Evolutionary conservation across 106 monocot species (phyloP).

Genomic region (Phalaenopsis equestris): DNA sequence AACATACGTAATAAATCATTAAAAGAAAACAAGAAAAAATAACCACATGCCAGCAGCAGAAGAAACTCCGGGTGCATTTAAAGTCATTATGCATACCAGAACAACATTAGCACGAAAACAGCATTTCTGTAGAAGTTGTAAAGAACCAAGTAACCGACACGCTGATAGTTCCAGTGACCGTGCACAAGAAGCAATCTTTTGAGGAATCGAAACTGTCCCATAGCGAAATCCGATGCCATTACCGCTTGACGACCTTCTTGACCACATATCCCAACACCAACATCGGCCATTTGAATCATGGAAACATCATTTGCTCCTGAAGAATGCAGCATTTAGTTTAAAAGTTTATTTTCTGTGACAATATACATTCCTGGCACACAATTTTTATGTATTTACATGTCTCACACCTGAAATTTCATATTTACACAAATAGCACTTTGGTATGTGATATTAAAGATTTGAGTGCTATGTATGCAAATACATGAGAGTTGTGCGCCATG

Average conservation of each 20-base stretch:
- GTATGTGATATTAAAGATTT: too few species aligned
- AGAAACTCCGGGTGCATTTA: background rate
- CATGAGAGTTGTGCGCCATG: too few species aligned
- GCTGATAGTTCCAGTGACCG: slow-evolving; percentile 99
- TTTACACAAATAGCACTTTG: too few species aligned
- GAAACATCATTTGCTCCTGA: slow-evolving; percentile 99
- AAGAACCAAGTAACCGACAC: slow-evolving; percentile 82
- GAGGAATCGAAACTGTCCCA: slow-evolving; percentile 93
- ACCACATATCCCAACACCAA: slow-evolving; percentile 91
- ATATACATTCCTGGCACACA: background rate
- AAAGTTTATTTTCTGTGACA: background rate
- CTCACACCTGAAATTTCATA: too few species aligned
- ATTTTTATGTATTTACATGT: too few species aligned
- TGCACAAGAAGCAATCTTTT: slow-evolving; percentile 97
- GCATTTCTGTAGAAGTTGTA: slow-evolving; percentile 98
- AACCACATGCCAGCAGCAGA: background rate
- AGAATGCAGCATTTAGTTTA: slow-evolving; percentile 4
- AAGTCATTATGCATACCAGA: slow-evolving; percentile 55
- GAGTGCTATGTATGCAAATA: too few species aligned
- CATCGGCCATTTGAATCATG: slow-evolving; percentile 99
- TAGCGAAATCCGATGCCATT: slow-evolving; percentile 98
- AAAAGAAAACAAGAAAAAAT: background rate
- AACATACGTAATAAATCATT: background rate
- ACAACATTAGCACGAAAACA: slow-evolving; percentile 90
- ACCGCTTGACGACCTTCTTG: slow-evolving; percentile 99